These are phyloP conservation scores for Exophiala bonariae DNA, from an alignment of 2,329 filamentous ascomycete genomes.

Conservation along the genomic window DNA sequence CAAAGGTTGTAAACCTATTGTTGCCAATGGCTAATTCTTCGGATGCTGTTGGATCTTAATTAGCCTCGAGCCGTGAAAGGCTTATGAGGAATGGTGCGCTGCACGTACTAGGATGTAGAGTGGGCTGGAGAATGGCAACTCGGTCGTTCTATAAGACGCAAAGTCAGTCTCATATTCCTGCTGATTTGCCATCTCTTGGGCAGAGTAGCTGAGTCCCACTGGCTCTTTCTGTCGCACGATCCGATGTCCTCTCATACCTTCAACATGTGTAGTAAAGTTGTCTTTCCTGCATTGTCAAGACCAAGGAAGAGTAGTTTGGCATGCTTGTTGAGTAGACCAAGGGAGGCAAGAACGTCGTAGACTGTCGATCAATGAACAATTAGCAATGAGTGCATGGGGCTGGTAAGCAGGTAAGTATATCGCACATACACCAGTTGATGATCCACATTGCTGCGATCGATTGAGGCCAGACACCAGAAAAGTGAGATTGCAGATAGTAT, in stretches of 20 bases:
- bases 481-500: background rate
- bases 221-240: too few species aligned
- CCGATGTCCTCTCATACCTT: slow-evolving; percentile 62
- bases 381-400: slow-evolving; percentile 14
- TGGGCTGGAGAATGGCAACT: slow-evolving; percentile 86
- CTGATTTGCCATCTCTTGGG: too few species aligned
- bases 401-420: too few species aligned
- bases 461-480: background rate
- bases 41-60: slow-evolving; percentile 59
- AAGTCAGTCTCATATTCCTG: too few species aligned
- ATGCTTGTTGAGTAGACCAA: slow-evolving; percentile 92
- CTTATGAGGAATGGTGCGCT: slow-evolving; percentile 24
- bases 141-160: slow-evolving; percentile 72
- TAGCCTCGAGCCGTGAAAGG: background rate
- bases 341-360: slow-evolving; percentile 83
- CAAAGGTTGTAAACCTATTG: slow-evolving; percentile 92
- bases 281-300: slow-evolving; percentile 93
- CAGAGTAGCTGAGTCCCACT: slow-evolving; percentile 1
- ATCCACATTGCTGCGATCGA: slow-evolving; percentile 70
- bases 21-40: slow-evolving; percentile 92
- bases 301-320: slow-evolving; percentile 92
- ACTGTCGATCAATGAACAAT: slow-evolving; percentile 50
- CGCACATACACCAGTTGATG: slow-evolving; percentile 90
- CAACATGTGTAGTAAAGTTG: slow-evolving; percentile 89
- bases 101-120: slow-evolving; percentile 79